phyloP scores from a whole-genome alignment of 768 basidiomycete genomes.

The Tulasnella sp. region DNA sequence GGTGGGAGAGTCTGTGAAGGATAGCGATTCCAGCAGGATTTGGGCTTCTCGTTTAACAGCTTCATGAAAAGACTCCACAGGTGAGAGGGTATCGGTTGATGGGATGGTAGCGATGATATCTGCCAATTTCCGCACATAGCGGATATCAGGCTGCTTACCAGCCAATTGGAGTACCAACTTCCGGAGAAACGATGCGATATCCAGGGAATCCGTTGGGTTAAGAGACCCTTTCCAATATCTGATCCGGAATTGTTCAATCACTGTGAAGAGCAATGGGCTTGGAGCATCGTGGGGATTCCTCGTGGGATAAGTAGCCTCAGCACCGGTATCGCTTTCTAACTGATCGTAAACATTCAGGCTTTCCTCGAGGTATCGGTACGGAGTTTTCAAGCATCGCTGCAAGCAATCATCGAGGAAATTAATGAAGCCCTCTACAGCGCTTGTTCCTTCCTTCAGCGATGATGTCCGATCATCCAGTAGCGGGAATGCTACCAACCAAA shows the following conservation, averaged over 20 bases:
- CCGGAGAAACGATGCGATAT: conserved; percentile 51
- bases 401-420: conserved; percentile 77
- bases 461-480: conserved; percentile 35
- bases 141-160: conserved; percentile 38
- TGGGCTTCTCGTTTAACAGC: conserved; percentile 37
- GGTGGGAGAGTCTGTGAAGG: no score
- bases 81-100: not conserved
- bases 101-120: not conserved
- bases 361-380: conserved; percentile 77
- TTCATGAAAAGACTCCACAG: conserved; percentile 11
- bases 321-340: not conserved
- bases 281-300: conserved; percentile 22
- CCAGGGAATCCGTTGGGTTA: conserved; percentile 46
- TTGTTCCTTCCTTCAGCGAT: conserved; percentile 29
- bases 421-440: conserved; percentile 42
- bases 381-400: conserved; percentile 65
- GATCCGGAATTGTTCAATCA: conserved; percentile 55
- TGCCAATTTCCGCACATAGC: conserved; percentile 24
- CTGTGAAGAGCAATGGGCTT: conserved; percentile 67
- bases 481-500: conserved; percentile 48
- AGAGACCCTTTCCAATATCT: no score
- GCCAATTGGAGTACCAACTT: conserved; percentile 46
- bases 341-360: conserved; percentile 1
- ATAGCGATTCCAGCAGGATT: conserved; percentile 25
- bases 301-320: not conserved